Evolutionary conservation across 371 early-diverging fungal genomes (phyloP).

Genomic region (Mucor saturninus): DNA sequence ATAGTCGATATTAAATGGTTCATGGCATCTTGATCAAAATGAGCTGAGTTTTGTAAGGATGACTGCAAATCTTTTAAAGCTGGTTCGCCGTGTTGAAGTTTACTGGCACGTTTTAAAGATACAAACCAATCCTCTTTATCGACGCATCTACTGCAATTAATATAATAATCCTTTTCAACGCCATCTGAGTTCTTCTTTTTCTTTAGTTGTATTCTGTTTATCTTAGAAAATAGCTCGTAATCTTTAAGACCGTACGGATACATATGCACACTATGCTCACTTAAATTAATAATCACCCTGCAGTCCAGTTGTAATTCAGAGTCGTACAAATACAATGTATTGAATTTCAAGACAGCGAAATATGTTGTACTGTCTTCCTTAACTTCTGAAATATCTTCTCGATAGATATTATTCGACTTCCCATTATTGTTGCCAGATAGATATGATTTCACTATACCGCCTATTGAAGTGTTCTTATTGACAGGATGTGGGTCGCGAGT

Average conservation of each 20-base stretch:
- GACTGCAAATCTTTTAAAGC: constrained; percentile 13
- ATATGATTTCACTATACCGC: constrained; percentile 45
- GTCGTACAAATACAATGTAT: constrained; percentile 83
- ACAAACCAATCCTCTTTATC: constrained; percentile 95
- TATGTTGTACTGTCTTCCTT: constrained; percentile 25
- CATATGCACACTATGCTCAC: constrained; percentile 68
- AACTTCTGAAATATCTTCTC: not conserved
- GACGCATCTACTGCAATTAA: constrained; percentile 57
- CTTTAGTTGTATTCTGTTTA: constrained; percentile 53
- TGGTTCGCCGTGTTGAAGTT: constrained; percentile 32
- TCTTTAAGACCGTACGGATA: constrained; percentile 67
- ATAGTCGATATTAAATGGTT: constrained; percentile 56
- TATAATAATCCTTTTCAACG: constrained; percentile 43
- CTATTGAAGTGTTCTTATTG: constrained; percentile 32
- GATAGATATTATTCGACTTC: not conserved
- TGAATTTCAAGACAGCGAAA: constrained; percentile 81
- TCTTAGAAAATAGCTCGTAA: constrained; percentile 63
- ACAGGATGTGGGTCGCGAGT: constrained; percentile 35
- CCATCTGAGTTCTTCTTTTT: constrained; percentile 19
- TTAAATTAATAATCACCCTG: constrained; percentile 72
- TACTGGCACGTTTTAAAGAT: constrained; percentile 53
- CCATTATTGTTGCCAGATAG: constrained; percentile 26
- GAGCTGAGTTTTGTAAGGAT: constrained; percentile 42
- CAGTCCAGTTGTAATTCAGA: constrained; percentile 83
- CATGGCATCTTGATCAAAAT: constrained; percentile 61